Conservation (phyloP, 2,329 filamentous ascomycete genomes). For the Trichoderma guizhouense region DNA sequence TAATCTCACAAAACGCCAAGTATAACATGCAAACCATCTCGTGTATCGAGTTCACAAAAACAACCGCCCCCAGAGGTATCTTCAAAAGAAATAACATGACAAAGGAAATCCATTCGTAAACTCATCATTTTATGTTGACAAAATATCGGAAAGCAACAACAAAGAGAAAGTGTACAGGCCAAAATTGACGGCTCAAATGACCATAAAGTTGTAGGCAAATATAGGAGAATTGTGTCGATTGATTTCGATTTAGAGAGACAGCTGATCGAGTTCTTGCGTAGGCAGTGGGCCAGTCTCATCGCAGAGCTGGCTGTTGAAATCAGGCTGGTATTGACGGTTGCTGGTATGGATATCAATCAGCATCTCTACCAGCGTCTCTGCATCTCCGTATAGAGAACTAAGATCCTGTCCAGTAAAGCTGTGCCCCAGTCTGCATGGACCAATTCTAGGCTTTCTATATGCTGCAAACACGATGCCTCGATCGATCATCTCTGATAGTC, state of each 20-base stretch:
- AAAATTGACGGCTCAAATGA: background rate
- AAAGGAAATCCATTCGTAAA: constrained; percentile 7
- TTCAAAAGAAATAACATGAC: constrained; percentile 24
- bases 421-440: constrained; percentile 35
- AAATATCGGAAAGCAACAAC: background rate
- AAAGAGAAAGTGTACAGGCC: background rate
- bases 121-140: background rate
- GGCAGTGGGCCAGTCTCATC: constrained; percentile 42
- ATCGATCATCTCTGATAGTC: constrained; percentile 34
- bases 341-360: constrained; percentile 49
- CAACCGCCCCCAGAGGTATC: constrained; percentile 30
- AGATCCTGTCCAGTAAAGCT: constrained; percentile 41
- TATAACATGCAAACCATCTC: constrained; percentile 27
- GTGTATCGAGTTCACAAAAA: constrained; percentile 22
- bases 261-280: background rate
- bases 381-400: constrained; percentile 45
- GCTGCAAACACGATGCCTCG: constrained; percentile 56
- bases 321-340: constrained; percentile 34
- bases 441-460: constrained; percentile 46
- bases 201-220: background rate
- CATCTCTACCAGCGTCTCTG: constrained; percentile 51
- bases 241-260: background rate
- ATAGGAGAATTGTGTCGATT: background rate
- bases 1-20: constrained; percentile 25
- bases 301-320: constrained; percentile 25